phyloP scores from a whole-genome alignment of 2,329 filamentous ascomycete genomes.

The Aspergillus luchuensis region DNA sequence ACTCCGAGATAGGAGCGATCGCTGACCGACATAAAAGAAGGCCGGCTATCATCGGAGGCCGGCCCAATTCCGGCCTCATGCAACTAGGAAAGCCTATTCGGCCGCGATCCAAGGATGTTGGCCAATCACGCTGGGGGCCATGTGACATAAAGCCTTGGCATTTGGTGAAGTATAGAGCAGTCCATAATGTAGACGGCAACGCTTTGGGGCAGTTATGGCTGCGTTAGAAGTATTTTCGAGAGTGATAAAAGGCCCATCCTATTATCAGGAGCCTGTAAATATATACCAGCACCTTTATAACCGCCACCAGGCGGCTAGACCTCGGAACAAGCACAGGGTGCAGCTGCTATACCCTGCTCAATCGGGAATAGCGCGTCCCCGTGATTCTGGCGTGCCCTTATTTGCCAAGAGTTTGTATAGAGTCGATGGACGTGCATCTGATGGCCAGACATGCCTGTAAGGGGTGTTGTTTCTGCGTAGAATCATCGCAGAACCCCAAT shows the following conservation, averaged over 20 bases:
- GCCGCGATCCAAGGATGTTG: slow-evolving; percentile 13
- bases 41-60: slow-evolving; percentile 43
- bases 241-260: too few species aligned
- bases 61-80: slow-evolving; percentile 46
- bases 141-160: slow-evolving; percentile 23
- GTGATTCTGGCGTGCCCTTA: slow-evolving; percentile 33
- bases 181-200: slow-evolving; percentile 1
- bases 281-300: not conserved
- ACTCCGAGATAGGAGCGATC: not conserved
- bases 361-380: slow-evolving; percentile 32
- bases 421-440: slow-evolving; percentile 17
- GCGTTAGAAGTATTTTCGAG: not conserved
- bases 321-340: not conserved
- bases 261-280: not conserved
- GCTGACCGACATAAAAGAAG: slow-evolving; percentile 14
- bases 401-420: slow-evolving; percentile 32
- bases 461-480: not conserved
- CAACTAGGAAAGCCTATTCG: slow-evolving; percentile 30
- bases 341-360: slow-evolving; percentile 7
- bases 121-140: slow-evolving; percentile 23
- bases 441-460: slow-evolving; percentile 14
- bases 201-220: not conserved
- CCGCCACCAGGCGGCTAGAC: not conserved
- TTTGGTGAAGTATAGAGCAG: slow-evolving; percentile 24
- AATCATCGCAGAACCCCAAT: slow-evolving; percentile 6